These are phyloP conservation scores for Umbelopsis isabellina DNA, from an alignment of 192 early-diverging fungal genomes.

Conservation along the genomic window DNA sequence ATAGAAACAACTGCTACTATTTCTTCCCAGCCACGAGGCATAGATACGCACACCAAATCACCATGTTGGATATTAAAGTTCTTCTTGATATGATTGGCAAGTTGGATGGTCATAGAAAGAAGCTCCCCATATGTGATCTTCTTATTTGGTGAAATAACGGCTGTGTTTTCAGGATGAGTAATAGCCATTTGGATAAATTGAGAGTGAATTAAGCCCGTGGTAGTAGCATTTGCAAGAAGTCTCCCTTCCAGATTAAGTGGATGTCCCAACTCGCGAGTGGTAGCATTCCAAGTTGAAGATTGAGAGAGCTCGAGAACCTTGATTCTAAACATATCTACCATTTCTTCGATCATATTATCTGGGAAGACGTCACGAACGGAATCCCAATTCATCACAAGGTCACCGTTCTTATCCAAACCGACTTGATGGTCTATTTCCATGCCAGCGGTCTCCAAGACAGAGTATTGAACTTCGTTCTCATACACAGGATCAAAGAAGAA, in stretches of 20 bases:
- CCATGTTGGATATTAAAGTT: neutral
- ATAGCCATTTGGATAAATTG: neutral
- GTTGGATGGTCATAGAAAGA: neutral
- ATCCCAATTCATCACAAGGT: conserved; percentile 1
- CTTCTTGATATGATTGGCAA: neutral
- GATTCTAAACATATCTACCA: neutral
- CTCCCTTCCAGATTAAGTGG: neutral
- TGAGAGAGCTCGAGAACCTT: neutral
- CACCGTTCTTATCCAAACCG: neutral
- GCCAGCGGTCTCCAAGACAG: neutral
- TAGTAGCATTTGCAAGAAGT: conserved; percentile 1
- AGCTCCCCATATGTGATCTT: neutral
- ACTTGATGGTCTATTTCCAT: neutral
- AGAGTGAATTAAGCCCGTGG: neutral
- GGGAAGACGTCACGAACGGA: neutral
- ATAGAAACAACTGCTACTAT: neutral
- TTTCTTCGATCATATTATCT: neutral
- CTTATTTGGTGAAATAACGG: neutral
- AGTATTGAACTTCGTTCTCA: neutral
- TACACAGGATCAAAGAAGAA: conserved; percentile 3
- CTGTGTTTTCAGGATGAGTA: neutral
- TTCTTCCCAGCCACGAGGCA: neutral
- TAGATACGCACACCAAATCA: neutral
- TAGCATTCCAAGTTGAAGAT: conserved; percentile 3
- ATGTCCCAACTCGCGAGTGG: neutral